Percentiles rank a stretch among this genome's conserved stretches.
phyloP scores from a whole-genome alignment of 129 eudicot species.

The Flaveria ramosissima region DNA sequence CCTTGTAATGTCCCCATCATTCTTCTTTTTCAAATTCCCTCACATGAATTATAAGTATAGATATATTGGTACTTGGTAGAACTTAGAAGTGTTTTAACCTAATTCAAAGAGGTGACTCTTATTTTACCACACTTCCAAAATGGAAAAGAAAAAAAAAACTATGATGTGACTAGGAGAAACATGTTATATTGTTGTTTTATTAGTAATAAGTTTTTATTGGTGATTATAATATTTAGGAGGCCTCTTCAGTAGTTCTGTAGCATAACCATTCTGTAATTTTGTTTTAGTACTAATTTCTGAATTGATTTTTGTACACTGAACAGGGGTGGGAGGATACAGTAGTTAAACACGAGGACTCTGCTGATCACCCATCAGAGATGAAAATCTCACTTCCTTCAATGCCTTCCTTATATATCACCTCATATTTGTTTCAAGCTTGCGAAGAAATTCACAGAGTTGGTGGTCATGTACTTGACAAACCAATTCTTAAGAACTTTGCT shows the following conservation, averaged over 20 bases:
- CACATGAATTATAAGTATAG: neutral
- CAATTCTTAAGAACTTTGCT: slow-evolving; percentile 75
- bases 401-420: slow-evolving; percentile 80
- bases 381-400: slow-evolving; percentile 86
- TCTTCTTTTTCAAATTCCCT: neutral
- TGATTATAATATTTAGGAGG: neutral
- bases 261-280: neutral
- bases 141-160: neutral
- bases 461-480: slow-evolving; percentile 89
- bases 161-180: neutral
- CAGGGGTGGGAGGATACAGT: slow-evolving; percentile 95
- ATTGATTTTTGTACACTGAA: slow-evolving; percentile 25
- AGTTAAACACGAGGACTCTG: slow-evolving; percentile 78
- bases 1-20: neutral
- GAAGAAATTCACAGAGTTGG: slow-evolving; percentile 92
- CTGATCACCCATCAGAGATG: slow-evolving; percentile 71
- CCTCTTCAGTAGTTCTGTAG: neutral
- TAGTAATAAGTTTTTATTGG: neutral
- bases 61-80: neutral
- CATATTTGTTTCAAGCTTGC: slow-evolving; percentile 79
- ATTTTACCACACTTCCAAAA: neutral
- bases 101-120: neutral
- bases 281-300: neutral
- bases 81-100: neutral
- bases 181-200: neutral